Evolutionary conservation across 2,329 filamentous ascomycete species (phyloP).

Genomic region (Xylariaceae sp.): DNA sequence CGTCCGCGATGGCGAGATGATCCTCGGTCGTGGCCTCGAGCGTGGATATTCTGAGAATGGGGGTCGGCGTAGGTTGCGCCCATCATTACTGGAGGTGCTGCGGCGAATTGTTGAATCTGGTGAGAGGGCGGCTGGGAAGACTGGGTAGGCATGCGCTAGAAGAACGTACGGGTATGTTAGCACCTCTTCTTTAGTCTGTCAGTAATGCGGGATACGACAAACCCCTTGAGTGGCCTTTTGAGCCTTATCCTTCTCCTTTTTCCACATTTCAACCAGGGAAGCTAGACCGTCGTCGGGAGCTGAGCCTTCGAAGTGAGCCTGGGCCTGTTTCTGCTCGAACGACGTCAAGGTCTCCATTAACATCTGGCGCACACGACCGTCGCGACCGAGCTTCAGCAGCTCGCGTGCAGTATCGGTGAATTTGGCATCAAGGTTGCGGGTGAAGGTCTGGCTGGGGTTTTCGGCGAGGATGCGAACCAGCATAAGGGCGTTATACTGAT

Average conservation of each 20-base stretch:
- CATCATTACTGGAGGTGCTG: constrained; percentile 38
- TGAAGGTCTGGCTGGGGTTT: constrained; percentile 87
- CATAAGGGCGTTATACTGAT: constrained; percentile 97
- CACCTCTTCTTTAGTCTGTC: constrained; percentile 13
- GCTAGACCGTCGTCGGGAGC: constrained; percentile 68
- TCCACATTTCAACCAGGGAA: constrained; percentile 80
- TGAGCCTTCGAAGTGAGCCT: too few relatives aligned
- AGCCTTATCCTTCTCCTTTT: constrained; percentile 71
- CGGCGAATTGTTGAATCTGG: constrained; percentile 22
- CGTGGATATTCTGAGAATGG: constrained; percentile 55
- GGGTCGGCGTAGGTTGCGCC: constrained; percentile 41
- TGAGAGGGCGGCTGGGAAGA: constrained; percentile 12
- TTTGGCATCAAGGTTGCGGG: constrained; percentile 81
- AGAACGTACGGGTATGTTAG: constrained; percentile 17
- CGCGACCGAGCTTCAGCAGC: constrained; percentile 65
- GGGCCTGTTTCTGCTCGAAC: constrained; percentile 70
- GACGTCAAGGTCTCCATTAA: constrained; percentile 80
- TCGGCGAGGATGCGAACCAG: constrained; percentile 85
- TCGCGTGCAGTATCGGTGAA: constrained; percentile 75
- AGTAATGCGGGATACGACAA: constrained; percentile 16
- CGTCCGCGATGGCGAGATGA: constrained; percentile 44
- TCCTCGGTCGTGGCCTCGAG: constrained; percentile 32
- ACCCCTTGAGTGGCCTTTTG: constrained; percentile 47
- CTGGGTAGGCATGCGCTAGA: constrained; percentile 6
- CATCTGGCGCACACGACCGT: constrained; percentile 78